These are phyloP conservation scores for Cytospora leucostoma DNA, from an alignment of 2,329 filamentous ascomycete species.

Conservation along the genomic window DNA sequence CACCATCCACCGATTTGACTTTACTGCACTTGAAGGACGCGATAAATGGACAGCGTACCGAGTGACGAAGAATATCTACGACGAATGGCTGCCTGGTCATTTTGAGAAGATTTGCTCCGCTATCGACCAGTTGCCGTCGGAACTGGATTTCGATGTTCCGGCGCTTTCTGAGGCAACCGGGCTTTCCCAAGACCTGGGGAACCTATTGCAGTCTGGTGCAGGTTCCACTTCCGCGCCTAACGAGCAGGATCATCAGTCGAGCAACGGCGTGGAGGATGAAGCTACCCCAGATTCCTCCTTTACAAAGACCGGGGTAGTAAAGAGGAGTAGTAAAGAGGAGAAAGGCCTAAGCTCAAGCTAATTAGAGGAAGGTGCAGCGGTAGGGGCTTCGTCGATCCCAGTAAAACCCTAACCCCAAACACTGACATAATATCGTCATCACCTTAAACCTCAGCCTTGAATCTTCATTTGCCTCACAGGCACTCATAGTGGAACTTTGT, in stretches of 20 bases:
- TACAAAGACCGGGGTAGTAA: slow-evolving; percentile 12
- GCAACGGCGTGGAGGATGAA: slow-evolving; percentile 20
- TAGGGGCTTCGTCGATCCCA: no score
- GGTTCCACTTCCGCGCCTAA: slow-evolving; percentile 7
- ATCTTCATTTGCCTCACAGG: no score
- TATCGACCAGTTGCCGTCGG: slow-evolving; percentile 34
- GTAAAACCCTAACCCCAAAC: no score
- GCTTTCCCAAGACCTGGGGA: slow-evolving; percentile 26
- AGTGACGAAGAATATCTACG: slow-evolving; percentile 42
- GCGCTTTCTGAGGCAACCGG: slow-evolving; percentile 26
- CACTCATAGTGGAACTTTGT: no score
- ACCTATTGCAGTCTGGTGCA: slow-evolving; percentile 19
- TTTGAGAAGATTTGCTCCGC: slow-evolving; percentile 41
- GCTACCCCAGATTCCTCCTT: slow-evolving; percentile 22
- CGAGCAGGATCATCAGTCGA: slow-evolving; percentile 24
- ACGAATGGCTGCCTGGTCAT: slow-evolving; percentile 40
- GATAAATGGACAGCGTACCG: slow-evolving; percentile 42
- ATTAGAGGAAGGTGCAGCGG: no score
- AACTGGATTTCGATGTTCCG: not conserved
- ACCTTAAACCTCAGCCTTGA: no score
- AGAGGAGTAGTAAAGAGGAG: no score
- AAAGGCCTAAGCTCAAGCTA: no score
- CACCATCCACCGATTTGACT: slow-evolving; percentile 39
- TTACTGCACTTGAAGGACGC: slow-evolving; percentile 37
- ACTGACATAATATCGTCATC: no score